These are phyloP conservation scores for Spirogloea muscicola DNA, from an alignment of 139 green algal species.

Conservation along the genomic window DNA sequence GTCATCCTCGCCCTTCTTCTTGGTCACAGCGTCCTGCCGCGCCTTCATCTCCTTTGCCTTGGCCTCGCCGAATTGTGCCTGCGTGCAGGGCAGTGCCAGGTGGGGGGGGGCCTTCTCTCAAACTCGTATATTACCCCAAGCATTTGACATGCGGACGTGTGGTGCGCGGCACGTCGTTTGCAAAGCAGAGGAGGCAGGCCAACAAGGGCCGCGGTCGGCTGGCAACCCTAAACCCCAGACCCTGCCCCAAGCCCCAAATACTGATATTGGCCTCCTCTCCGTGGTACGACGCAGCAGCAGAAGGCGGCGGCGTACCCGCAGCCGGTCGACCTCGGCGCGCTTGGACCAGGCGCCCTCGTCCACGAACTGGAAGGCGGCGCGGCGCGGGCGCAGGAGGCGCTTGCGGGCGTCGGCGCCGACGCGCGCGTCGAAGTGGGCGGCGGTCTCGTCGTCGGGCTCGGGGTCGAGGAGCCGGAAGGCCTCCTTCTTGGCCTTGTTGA, in stretches of 20 bases:
- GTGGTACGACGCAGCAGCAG: too few species aligned
- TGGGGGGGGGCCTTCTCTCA: too few species aligned
- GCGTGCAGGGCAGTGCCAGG: background rate
- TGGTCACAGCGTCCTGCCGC: conserved; percentile 7
- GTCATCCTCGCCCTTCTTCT: conserved; percentile 12
- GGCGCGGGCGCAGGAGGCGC: conserved; percentile 22
- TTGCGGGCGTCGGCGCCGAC: conserved; percentile 24
- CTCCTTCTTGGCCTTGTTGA: conserved; percentile 52
- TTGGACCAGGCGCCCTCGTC: conserved; percentile 22
- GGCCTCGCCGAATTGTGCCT: conserved; percentile 37
- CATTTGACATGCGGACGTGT: too few species aligned
- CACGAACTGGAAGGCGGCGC: conserved; percentile 40
- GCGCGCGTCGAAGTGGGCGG: conserved; percentile 41
- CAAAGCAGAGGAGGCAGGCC: too few species aligned
- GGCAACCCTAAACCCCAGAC: too few species aligned
- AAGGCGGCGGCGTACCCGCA: conserved; percentile 40
- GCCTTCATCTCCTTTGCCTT: conserved; percentile 20
- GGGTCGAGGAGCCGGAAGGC: conserved; percentile 42
- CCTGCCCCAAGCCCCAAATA: too few species aligned
- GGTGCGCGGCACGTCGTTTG: too few species aligned
- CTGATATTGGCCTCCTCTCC: too few species aligned
- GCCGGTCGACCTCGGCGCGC: conserved; percentile 37
- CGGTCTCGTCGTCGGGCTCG: conserved; percentile 38
- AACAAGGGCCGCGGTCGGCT: too few species aligned
- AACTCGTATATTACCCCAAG: too few species aligned